A percentile compares a stretch with the other conserved stretches of the same genome.
Evolutionary conservation across 2,329 filamentous ascomycete genomes (phyloP).

Genomic region (Zasmidium citrigriseum): DNA sequence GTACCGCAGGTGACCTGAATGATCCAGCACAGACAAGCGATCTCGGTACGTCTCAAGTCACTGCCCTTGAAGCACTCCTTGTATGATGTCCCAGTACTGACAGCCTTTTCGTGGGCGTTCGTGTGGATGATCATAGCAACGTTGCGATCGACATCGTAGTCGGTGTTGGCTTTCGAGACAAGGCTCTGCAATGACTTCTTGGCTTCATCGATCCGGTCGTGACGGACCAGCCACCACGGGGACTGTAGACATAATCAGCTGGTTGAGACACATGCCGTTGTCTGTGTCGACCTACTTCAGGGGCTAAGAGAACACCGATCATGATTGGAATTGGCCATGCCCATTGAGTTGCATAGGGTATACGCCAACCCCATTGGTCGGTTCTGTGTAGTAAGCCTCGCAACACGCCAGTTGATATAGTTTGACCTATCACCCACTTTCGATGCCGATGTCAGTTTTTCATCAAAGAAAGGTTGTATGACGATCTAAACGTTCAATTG

Average conservation of each 20-base stretch:
- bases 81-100: slow-evolving; percentile 2
- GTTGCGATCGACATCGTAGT: slow-evolving; percentile 4
- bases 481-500: slow-evolving; percentile 43
- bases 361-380: no score
- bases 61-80: slow-evolving; percentile 1
- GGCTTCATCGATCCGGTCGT: slow-evolving; percentile 26
- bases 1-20: no score
- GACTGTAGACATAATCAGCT: slow-evolving; percentile 35
- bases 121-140: slow-evolving; percentile 9
- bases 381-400: slow-evolving; percentile 17
- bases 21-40: no score
- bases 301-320: slow-evolving; percentile 42
- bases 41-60: neutral
- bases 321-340: no score
- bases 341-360: no score
- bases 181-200: neutral
- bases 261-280: no score
- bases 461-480: slow-evolving; percentile 39
- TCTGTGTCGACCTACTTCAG: no score
- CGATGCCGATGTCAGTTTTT: no score
- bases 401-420: slow-evolving; percentile 39
- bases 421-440: slow-evolving; percentile 42
- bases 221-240: slow-evolving; percentile 33
- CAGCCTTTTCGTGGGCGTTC: slow-evolving; percentile 2
- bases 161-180: no score